A percentile compares a stretch with the other conserved stretches of the same genome.
These are phyloP conservation scores for Lumnitzera littorea DNA, from an alignment of 345 rosid genomes.

Conservation along the genomic window DNA sequence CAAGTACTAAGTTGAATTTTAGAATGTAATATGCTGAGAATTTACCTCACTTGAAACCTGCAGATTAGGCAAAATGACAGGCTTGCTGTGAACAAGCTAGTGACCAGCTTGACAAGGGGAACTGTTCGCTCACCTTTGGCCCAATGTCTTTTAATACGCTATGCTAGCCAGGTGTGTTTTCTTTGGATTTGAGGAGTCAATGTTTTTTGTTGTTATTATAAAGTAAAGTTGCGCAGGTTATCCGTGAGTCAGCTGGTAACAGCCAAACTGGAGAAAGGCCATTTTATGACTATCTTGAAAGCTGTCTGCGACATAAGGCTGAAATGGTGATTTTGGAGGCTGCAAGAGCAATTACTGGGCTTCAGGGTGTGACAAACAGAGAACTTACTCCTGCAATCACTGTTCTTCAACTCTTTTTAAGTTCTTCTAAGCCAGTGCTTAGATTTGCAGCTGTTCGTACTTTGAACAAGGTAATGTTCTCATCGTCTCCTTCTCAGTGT, in stretches of 20 bases:
- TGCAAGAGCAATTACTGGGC: conserved; percentile 99
- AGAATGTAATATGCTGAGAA: neutral
- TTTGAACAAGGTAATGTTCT: conserved; percentile 66
- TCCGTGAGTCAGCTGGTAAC: conserved; percentile 66
- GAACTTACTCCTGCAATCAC: conserved; percentile 98
- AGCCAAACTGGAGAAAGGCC: conserved; percentile 88
- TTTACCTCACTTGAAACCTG: conserved; percentile 8
- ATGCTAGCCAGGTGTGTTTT: conserved; percentile 65
- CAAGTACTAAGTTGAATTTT: too few species aligned
- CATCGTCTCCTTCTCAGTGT: conserved; percentile 2
- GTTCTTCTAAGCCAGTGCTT: conserved; percentile 93
- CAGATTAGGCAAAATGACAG: conserved; percentile 96
- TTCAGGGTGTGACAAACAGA: conserved; percentile 82
- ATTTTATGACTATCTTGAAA: conserved; percentile 90
- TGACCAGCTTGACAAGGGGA: conserved; percentile 90
- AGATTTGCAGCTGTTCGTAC: conserved; percentile 99
- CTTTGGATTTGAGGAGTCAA: conserved; percentile 1
- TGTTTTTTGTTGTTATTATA: neutral
- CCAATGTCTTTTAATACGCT: conserved; percentile 91
- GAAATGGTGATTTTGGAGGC: conserved; percentile 99
- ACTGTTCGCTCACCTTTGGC: conserved; percentile 94
- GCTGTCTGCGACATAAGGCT: conserved; percentile 93
- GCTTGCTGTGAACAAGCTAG: conserved; percentile 86
- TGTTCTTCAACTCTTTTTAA: conserved; percentile 93
- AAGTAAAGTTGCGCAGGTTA: conserved; percentile 45